These are phyloP conservation scores for Leptomonas pyrrhocoris DNA, from an alignment of 208 protist species.

Conservation along the genomic window DNA sequence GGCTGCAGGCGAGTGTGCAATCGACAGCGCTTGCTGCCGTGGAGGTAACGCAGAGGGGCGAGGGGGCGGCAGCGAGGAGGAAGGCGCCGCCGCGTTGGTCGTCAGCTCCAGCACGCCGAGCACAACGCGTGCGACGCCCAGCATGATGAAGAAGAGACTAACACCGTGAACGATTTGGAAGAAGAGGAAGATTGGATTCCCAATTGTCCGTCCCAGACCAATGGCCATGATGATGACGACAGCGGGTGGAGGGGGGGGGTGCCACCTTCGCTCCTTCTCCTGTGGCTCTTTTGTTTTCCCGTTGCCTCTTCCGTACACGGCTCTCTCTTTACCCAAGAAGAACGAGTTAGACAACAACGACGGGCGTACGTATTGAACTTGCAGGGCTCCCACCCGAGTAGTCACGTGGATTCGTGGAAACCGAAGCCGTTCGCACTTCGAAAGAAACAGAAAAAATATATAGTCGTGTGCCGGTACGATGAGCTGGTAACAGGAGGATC, in stretches of 20 bases:
- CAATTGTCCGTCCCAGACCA: conserved; percentile 59
- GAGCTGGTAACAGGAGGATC: no score
- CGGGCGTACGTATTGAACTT: no score
- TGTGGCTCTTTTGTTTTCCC: no score
- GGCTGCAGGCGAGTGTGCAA: background rate
- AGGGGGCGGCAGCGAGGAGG: background rate
- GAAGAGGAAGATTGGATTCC: conserved; percentile 59
- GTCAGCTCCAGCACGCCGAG: conserved; percentile 44
- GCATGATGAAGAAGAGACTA: conserved; percentile 61
- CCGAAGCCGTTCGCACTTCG: no score
- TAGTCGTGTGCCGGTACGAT: no score
- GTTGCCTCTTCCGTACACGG: no score
- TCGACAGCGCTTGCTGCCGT: background rate
- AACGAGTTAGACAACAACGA: no score
- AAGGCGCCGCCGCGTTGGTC: background rate
- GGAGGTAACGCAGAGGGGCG: background rate
- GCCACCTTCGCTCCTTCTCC: background rate
- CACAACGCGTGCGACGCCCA: conserved; percentile 44
- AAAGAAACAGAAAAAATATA: no score
- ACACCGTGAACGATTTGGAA: conserved; percentile 66
- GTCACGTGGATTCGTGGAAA: no score
- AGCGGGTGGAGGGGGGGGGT: background rate
- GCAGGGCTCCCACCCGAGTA: no score
- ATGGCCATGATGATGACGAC: conserved; percentile 46
- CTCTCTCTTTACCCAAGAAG: no score